Conservation (phyloP, 495 filamentous ascomycete genomes). For the Chaetomium fimeti region DNA sequence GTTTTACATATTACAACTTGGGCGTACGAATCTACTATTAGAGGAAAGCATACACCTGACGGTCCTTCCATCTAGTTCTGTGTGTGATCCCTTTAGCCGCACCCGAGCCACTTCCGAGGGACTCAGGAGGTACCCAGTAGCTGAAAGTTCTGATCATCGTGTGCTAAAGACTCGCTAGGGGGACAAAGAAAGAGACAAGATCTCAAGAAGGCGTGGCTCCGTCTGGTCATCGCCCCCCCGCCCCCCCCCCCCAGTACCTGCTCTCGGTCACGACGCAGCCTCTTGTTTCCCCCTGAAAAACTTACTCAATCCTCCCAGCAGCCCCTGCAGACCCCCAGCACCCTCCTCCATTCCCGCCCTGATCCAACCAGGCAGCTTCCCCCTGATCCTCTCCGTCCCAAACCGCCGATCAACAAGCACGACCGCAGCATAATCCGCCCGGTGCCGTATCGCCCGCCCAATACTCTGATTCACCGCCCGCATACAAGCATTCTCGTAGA, state of each 20-base stretch:
- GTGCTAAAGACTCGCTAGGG: too few relatives aligned
- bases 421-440: slow-evolving; percentile 85
- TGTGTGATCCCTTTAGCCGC: too few relatives aligned
- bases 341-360: slow-evolving; percentile 55
- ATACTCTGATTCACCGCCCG: slow-evolving; percentile 95
- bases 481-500: slow-evolving; percentile 96
- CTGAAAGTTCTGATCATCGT: too few relatives aligned
- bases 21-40: too few relatives aligned
- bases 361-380: slow-evolving; percentile 90
- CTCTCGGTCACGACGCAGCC: neutral
- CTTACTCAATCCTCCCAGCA: slow-evolving; percentile 54
- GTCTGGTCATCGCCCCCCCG: neutral
- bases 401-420: slow-evolving; percentile 81
- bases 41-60: too few relatives aligned
- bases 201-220: too few relatives aligned
- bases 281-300: slow-evolving; percentile 56
- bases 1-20: too few relatives aligned
- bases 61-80: too few relatives aligned
- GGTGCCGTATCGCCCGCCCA: slow-evolving; percentile 86
- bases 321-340: slow-evolving; percentile 49
- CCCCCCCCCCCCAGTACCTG: neutral
- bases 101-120: too few relatives aligned
- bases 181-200: too few relatives aligned
- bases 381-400: slow-evolving; percentile 61
- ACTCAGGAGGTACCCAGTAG: too few relatives aligned